Evolutionary conservation across 441 rosid species (phyloP), one percentile per base, ranked within the genome.

Genomic region (Brassica hybrid): DNA sequence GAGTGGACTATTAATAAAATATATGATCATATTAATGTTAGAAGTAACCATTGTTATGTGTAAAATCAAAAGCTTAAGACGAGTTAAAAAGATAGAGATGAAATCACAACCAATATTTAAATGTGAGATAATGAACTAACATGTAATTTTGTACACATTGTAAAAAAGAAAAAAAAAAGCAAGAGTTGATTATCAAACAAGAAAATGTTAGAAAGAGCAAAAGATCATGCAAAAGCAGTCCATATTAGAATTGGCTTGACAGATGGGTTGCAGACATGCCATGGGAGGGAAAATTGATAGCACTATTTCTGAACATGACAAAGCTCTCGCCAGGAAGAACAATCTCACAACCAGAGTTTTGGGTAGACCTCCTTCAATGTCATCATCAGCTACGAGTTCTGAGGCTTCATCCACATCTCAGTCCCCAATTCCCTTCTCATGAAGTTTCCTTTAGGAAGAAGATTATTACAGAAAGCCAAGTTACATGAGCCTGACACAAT

Each of bases 191-290:
- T n/a, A n/a, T n/a, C n/a, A n/a, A n/a, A n/a, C n/a, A n/a, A n/a
- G n/a, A 83, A 21, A 76, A 75, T 17, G 18, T 91, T 18, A 54
- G 75, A n/a, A 88, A 80, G 86, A 72, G 82, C 69, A 81, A 83
- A 3, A 66, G 78, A 67, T 58, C 69, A 3, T 84, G 83, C n/a
- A 85, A 82, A 69, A 83, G 77, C 71, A 82, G 82, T 73, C 82
- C 84, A 4, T 88, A 82, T 34, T 84, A 85, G 86, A 85, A 82
- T 72, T 91, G 91, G 92, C 84, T 93, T 48, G 94, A 94, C 13
- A 71, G 86, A 19, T 92, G 98, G 97, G 86, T 91, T 90, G 88
- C 92, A 66, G 73, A 83, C 27, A 92, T 86, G 80, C 94, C 94
- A 34, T 90, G 92, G 97, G 92, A 90, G 62, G 76, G 38, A 73